phyloP scores from a whole-genome alignment of 306 rosid genomes.

The Fragaria ananassa region DNA sequence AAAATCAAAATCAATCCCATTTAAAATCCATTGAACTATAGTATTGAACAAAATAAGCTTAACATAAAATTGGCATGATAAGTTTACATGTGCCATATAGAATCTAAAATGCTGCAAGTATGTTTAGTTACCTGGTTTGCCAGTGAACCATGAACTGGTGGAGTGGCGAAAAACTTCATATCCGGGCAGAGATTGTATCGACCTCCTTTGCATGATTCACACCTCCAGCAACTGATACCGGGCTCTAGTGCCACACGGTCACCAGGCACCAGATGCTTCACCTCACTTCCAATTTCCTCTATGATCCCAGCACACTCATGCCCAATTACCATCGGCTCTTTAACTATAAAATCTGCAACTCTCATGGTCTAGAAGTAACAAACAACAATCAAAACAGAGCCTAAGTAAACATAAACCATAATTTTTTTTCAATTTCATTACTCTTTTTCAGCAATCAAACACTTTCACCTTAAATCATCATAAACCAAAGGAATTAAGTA shows the following conservation, averaged over 20 bases:
- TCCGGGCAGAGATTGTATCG: conserved; percentile 83
- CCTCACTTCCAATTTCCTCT: conserved; percentile 73
- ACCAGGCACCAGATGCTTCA: conserved; percentile 52
- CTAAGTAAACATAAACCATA: not conserved
- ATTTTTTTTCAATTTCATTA: not conserved
- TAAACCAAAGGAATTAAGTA: not conserved
- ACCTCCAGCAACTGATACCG: conserved; percentile 81
- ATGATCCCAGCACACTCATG: conserved; percentile 94
- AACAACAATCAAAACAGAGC: conserved; percentile 17
- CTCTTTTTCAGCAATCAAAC: not conserved
- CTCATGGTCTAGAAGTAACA: conserved; percentile 55
- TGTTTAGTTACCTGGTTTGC: conserved; percentile 67
- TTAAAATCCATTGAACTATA: not conserved
- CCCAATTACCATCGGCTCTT: conserved; percentile 92
- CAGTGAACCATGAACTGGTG: conserved; percentile 87
- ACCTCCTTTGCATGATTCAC: conserved; percentile 69
- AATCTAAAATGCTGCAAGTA: not conserved
- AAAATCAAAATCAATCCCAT: not conserved
- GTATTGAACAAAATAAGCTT: not conserved
- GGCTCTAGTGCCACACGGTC: conserved; percentile 88
- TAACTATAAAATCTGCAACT: conserved; percentile 67
- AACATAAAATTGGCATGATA: not conserved
- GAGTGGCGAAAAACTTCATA: conserved; percentile 88
- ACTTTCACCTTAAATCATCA: not conserved
- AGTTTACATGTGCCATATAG: not conserved